Evolutionary conservation across 805 yeast species (phyloP), one percentile per base, ranked within the genome.

Genomic region (Yamadazyma kitorensis): DNA sequence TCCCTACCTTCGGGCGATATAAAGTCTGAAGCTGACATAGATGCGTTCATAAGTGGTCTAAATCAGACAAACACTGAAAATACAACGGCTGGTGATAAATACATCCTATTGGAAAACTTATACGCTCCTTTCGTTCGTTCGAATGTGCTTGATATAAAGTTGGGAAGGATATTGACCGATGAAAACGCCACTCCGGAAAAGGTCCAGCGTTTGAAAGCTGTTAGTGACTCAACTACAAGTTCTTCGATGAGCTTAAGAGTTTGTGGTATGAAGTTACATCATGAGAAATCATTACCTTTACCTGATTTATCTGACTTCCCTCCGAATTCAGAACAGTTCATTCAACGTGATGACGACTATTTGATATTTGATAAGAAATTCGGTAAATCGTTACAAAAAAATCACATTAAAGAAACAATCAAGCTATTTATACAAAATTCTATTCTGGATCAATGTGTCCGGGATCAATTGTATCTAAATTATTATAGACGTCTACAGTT

Each of bases 181-280:
- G 76, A 70, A 5, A 45, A 49, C 10, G 78, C 86, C 1, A 52
- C 45, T 0, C 44, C 49, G 5, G 95, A 78, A 18, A 91, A 93
- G 49, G 67, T 58, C 11, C 59, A 58, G 31, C 56, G 98, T 26
- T 59, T 91, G 49, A 61, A 58, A 18, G 58, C 68, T 17, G 96
- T 93, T 0, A 74, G 93, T 28, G 52, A 60, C 2, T 38, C 62
- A 0, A 91, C 98, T 1, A 91, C 98, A 0, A 82, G 93, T 28
- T 96, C 96, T 0, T 63, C 80, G 3, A 63, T 86, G 9, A 72
- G 78, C 12, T 79, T 82, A 44, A 65, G 98, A 40, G 76, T 91
- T 3, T 89, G 98, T 48, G 98, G 98, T 0, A 85, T 91, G 91
- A 80, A 80, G 41, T 57, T 82, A 4, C 68, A 55, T 43, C 28